These are phyloP conservation scores for Sideroxylon spinosum DNA, from an alignment of 179 eudicot genomes.

Conservation along the genomic window DNA sequence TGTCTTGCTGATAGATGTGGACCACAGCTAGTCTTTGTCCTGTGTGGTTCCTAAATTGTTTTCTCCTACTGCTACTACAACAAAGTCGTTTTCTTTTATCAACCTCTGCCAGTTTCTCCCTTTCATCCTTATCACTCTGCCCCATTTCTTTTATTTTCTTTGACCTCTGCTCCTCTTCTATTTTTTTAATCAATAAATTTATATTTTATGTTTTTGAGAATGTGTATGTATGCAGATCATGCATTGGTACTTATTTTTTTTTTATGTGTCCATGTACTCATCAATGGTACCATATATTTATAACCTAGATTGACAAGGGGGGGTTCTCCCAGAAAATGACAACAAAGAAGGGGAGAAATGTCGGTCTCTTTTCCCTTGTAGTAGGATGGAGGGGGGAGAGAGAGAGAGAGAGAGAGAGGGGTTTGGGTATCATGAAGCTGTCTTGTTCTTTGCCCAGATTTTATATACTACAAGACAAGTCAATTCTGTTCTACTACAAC, in stretches of 20 bases:
- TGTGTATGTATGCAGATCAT: too few species aligned
- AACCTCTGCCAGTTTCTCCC: too few species aligned
- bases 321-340: neutral
- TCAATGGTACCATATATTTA: neutral
- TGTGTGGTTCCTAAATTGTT: neutral
- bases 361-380: neutral
- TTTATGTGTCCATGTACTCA: neutral
- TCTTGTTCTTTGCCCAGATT: neutral
- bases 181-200: too few species aligned
- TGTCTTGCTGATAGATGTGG: neutral
- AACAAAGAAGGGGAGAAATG: neutral
- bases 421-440: neutral
- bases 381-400: neutral
- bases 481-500: conserved; percentile 7
- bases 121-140: too few species aligned
- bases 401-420: too few species aligned
- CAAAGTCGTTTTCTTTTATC: too few species aligned
- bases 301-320: neutral
- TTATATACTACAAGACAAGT: conserved; percentile 16
- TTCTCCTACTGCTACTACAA: neutral
- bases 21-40: neutral
- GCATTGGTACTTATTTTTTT: too few species aligned
- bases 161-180: too few species aligned
- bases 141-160: too few species aligned
- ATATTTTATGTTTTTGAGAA: too few species aligned